Conservation (phyloP, 2,329 filamentous ascomycete genomes). For the Paecilomyces fulvus region DNA sequence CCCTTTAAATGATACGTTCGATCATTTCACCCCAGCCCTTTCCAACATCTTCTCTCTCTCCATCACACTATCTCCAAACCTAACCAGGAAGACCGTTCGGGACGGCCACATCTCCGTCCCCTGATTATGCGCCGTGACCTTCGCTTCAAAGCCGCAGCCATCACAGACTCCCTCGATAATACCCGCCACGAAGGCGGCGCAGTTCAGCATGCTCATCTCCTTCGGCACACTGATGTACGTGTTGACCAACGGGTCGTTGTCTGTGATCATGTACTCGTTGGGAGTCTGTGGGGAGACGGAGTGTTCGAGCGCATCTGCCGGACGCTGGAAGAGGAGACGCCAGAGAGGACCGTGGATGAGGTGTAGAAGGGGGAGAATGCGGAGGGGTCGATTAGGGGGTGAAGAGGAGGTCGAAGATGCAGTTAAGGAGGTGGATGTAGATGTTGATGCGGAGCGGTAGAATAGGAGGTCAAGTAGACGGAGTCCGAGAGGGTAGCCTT, state of each 20-base stretch:
- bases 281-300: conserved; percentile 70
- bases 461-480: conserved; percentile 93
- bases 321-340: conserved; percentile 82
- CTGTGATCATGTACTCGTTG: conserved; percentile 98
- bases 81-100: conserved; percentile 90
- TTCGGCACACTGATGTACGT: conserved; percentile 85
- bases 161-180: conserved; percentile 95
- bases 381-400: conserved; percentile 68
- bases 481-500: conserved; percentile 89
- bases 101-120: conserved; percentile 81
- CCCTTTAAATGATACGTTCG: not conserved
- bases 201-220: conserved; percentile 95
- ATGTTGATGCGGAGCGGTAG: conserved; percentile 72
- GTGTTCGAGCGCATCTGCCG: conserved; percentile 89
- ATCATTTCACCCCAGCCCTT: conserved; percentile 45
- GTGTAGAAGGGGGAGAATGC: conserved; percentile 83
- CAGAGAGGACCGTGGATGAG: conserved; percentile 91
- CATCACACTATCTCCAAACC: conserved; percentile 83
- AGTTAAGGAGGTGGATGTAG: conserved; percentile 74
- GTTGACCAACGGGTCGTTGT: conserved; percentile 95
- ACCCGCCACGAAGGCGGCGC: conserved; percentile 88
- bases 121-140: conserved; percentile 79
- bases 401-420: conserved; percentile 65
- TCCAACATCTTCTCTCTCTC: conserved; percentile 80
- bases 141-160: conserved; percentile 78